phyloP scores from a whole-genome alignment of 768 basidiomycete genomes.

The Boletellus ananas region DNA sequence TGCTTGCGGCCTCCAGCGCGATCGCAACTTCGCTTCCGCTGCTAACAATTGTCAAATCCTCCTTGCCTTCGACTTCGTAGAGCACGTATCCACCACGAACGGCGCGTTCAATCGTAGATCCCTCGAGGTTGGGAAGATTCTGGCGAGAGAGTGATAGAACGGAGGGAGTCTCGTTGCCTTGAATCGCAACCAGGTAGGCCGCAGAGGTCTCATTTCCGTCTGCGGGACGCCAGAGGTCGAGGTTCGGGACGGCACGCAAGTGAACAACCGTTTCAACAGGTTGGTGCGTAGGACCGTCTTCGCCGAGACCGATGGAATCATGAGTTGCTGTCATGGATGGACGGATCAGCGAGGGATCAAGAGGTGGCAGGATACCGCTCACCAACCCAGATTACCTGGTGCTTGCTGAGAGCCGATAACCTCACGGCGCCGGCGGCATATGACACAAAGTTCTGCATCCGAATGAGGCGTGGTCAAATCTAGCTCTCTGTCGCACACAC shows the following conservation, averaged over 20 bases:
- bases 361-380: slow-evolving; percentile 28
- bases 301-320: slow-evolving; percentile 89
- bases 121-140: slow-evolving; percentile 90
- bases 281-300: slow-evolving; percentile 96
- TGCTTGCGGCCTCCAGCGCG: slow-evolving; percentile 79
- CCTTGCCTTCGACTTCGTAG: slow-evolving; percentile 64
- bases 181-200: slow-evolving; percentile 77
- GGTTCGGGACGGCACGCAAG: slow-evolving; percentile 86
- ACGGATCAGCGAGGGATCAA: background rate
- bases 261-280: slow-evolving; percentile 86
- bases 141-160: slow-evolving; percentile 81
- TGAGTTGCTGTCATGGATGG: slow-evolving; percentile 63
- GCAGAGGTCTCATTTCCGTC: slow-evolving; percentile 98
- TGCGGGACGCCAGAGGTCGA: slow-evolving; percentile 89
- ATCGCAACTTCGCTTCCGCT: slow-evolving; percentile 88
- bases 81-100: slow-evolving; percentile 85
- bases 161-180: slow-evolving; percentile 74
- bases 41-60: slow-evolving; percentile 87
- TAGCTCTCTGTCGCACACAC: slow-evolving; percentile 36
- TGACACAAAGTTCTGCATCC: slow-evolving; percentile 78
- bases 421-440: slow-evolving; percentile 93
- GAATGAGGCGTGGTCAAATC: slow-evolving; percentile 7
- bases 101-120: slow-evolving; percentile 81
- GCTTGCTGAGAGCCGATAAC: slow-evolving; percentile 82
- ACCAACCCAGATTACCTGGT: slow-evolving; percentile 94